Evolutionary conservation across 2,329 filamentous ascomycete genomes (phyloP), one percentile per base, ranked within the genome.

Genomic region (Monilinia vaccinii-corymbosi): DNA sequence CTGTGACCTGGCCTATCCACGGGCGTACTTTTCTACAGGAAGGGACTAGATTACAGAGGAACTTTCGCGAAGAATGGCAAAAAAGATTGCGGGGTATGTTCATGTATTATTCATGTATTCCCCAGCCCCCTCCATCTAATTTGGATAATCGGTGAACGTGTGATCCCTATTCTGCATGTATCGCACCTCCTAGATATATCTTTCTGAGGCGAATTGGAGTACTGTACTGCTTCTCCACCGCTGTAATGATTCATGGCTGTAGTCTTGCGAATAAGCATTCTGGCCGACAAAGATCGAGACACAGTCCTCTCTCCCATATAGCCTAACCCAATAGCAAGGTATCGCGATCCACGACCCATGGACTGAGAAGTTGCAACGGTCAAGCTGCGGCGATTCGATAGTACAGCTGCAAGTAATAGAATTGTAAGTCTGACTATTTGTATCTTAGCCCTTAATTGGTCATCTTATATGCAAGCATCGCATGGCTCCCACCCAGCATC

Each of bases 31-130:
- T 44, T 53, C 8, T 25, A 36, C 48, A n/a, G 25, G 36, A 36
- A 28, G 32, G 49, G 49, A n/a, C n/a, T n/a, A n/a, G 23, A 53
- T n/a, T 46, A 34, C 18, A 59, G 14, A 14, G 36, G 57, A 47
- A 55, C 44, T 47, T 46, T 53, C 48, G 48, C 38, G 47, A 59
- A 58, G 47, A 40, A 28, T 38, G 49, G 23, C 40, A 59, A 44
- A 53, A 44, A 46, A 53, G 57, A 53, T 36, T 59, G 57, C 57
- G 57, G 57, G 57, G 57, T 59, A 59, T 28, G 38, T 59, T 56
- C 52, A 56, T 56, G 40, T 56, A 56, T 36, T 21, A 31, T 47
- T 38, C 34, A 56, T 47, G 53, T 46, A 46, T 47, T 47, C n/a
- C n/a, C 56, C 48, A 53, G 42, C 48, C 49, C 18, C 40, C 49